A percentile compares a stretch with the other conserved stretches of the same genome.
phyloP scores from a whole-genome alignment of 2,329 filamentous ascomycete species.

The Curvularia spicifera region DNA sequence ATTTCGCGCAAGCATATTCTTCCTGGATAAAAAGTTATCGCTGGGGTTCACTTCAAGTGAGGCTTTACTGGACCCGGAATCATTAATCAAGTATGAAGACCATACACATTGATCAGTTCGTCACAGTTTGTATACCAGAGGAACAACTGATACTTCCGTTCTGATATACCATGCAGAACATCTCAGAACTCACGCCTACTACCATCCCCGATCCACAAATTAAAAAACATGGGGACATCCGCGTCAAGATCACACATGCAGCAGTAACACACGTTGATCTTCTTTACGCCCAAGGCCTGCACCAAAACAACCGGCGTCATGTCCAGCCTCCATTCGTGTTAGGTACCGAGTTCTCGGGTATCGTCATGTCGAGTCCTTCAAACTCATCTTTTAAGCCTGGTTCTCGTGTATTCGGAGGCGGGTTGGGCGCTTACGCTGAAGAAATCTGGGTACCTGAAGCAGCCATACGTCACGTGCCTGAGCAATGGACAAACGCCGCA shows the following conservation, averaged over 20 bases:
- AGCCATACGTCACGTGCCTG: constrained; percentile 55
- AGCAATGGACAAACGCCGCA: constrained; percentile 54
- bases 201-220: constrained; percentile 41
- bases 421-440: constrained; percentile 61
- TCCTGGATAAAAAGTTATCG: background rate
- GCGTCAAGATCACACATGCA: constrained; percentile 60
- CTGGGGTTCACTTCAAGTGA: too few relatives aligned
- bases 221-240: constrained; percentile 49
- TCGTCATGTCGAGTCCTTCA: constrained; percentile 52
- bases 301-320: constrained; percentile 66
- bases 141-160: background rate
- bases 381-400: constrained; percentile 51
- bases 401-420: constrained; percentile 62
- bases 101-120: constrained; percentile 3
- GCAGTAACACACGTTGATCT: constrained; percentile 67
- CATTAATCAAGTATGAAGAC: constrained; percentile 1
- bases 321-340: constrained; percentile 64
- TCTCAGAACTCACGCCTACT: constrained; percentile 34
- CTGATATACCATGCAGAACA: constrained; percentile 27
- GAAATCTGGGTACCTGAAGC: constrained; percentile 54
- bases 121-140: background rate
- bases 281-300: constrained; percentile 63
- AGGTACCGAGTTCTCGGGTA: constrained; percentile 67
- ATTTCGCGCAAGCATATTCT: background rate
- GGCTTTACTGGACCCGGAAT: background rate